These are phyloP conservation scores for Boletus edulis DNA, from an alignment of 768 basidiomycete genomes.

Conservation along the genomic window DNA sequence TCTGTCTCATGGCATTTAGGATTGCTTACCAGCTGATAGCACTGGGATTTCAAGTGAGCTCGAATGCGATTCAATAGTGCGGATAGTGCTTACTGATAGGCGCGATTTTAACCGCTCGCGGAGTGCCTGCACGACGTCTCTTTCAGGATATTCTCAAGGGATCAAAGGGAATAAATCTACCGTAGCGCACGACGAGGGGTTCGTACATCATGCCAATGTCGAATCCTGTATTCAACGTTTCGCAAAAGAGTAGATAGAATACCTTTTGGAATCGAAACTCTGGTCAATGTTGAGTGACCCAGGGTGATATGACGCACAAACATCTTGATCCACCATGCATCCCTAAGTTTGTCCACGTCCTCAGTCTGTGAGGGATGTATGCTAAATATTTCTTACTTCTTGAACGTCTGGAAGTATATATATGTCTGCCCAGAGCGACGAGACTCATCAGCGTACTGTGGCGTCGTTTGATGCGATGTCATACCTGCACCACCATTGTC, in stretches of 20 bases:
- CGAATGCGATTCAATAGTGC: conserved; percentile 18
- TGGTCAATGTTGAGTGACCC: too few relatives aligned
- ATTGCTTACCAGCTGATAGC: conserved; percentile 13
- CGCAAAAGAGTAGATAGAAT: conserved; percentile 41
- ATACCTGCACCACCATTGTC: conserved; percentile 16
- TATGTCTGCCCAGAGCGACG: conserved; percentile 34
- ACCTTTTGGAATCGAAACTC: conserved; percentile 31
- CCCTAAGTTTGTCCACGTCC: conserved; percentile 28
- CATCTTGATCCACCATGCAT: conserved; percentile 45
- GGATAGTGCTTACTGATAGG: conserved; percentile 3
- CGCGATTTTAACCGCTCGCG: neutral
- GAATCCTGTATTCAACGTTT: conserved; percentile 48
- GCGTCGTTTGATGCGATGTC: neutral
- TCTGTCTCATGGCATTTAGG: neutral
- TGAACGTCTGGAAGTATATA: conserved; percentile 45
- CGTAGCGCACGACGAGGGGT: conserved; percentile 46
- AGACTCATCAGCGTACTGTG: neutral
- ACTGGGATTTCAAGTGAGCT: conserved; percentile 5
- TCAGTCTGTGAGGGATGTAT: neutral
- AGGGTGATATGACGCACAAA: conserved; percentile 35
- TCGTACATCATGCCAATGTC: conserved; percentile 47
- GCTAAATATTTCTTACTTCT: conserved; percentile 26
- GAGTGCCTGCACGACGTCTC: conserved; percentile 28
- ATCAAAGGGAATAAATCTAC: conserved; percentile 20
- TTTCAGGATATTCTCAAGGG: conserved; percentile 1